phyloP scores from a whole-genome alignment of 495 filamentous ascomycete genomes.

The Aspergillus ellipticus region DNA sequence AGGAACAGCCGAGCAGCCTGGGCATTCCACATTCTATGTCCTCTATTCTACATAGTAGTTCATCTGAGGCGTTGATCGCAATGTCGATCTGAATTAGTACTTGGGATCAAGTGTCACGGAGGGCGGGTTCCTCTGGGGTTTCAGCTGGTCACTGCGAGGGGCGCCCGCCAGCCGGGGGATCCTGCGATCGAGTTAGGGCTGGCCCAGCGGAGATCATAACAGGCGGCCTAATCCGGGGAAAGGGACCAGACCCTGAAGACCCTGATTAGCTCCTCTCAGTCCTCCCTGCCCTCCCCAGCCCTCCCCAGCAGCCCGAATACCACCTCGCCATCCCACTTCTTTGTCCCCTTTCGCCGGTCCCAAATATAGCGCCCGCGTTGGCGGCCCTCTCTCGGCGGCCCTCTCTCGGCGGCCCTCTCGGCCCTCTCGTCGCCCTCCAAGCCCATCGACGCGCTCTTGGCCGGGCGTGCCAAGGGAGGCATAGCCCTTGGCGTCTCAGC shows the following conservation, averaged over 20 bases:
- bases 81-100: no score
- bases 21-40: no score
- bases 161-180: no score
- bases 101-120: background rate
- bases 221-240: background rate
- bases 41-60: no score
- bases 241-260: background rate
- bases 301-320: no score
- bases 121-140: no score
- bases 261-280: background rate
- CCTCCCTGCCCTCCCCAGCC: background rate
- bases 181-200: background rate
- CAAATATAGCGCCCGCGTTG: background rate
- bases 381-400: background rate
- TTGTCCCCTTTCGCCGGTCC: background rate
- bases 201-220: background rate
- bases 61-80: no score
- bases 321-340: background rate
- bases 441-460: background rate
- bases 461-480: background rate
- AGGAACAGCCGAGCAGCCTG: no score
- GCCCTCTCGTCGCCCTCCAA: background rate
- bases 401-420: background rate
- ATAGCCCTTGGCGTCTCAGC: constrained; percentile 3
- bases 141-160: no score